Evolutionary conservation across 441 rosid genomes (phyloP).

Genomic region (Pelargonium myrrhifolium): DNA sequence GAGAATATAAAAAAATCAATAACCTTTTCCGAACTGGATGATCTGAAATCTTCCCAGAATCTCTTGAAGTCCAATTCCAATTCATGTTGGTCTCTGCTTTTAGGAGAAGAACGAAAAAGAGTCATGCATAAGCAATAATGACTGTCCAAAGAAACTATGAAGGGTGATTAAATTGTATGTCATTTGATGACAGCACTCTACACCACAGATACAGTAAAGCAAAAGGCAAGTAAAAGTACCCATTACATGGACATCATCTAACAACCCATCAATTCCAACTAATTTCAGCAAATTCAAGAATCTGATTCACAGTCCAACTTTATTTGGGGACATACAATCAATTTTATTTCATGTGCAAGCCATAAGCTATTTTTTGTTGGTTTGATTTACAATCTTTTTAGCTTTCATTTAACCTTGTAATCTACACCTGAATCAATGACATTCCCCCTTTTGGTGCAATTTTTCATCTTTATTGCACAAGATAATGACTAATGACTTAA

Average conservation of each 20-base stretch:
- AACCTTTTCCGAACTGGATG: conserved; percentile 97
- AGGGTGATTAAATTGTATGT: background rate
- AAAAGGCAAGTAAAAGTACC: background rate
- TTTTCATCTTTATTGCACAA: background rate
- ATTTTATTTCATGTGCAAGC: background rate
- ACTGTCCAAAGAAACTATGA: conserved; percentile 5
- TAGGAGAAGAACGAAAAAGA: conserved; percentile 14
- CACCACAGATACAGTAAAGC: background rate
- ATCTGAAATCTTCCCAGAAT: conserved; percentile 98
- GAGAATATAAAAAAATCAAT: conserved; percentile 8
- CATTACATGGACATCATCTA: background rate
- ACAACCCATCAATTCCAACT: background rate
- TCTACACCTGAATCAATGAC: background rate
- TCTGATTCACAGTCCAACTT: background rate
- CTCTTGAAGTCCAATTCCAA: conserved; percentile 98
- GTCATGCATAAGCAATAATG: conserved; percentile 10
- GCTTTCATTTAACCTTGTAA: background rate
- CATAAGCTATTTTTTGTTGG: background rate
- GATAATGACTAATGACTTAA: background rate
- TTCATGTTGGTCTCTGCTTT: conserved; percentile 73
- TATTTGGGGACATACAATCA: background rate
- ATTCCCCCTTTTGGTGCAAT: too few species aligned
- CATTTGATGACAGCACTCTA: background rate
- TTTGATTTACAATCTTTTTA: background rate
- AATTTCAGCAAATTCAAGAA: background rate